These are phyloP conservation scores for Hippophae rhamnoides DNA, from an alignment of 306 rosid genomes.

Conservation along the genomic window DNA sequence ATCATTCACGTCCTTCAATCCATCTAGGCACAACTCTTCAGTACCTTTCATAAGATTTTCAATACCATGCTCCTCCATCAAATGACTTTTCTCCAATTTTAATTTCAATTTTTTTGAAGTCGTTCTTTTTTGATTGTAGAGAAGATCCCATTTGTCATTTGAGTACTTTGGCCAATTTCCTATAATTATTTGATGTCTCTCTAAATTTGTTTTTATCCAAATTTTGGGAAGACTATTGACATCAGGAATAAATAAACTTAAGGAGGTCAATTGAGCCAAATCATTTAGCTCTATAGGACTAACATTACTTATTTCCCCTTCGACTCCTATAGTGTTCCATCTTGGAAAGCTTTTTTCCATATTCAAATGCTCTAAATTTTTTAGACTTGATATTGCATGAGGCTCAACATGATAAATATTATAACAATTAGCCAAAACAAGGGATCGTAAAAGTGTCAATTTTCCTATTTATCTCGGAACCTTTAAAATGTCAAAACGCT, in stretches of 20 bases:
- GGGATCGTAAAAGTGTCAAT: background rate
- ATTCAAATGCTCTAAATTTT: background rate
- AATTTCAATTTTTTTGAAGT: background rate
- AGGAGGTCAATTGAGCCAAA: background rate
- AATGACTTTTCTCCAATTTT: background rate
- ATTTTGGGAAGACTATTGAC: background rate
- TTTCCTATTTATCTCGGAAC: background rate
- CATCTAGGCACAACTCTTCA: background rate
- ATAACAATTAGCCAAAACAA: rapidly evolving
- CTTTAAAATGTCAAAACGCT: rapidly evolving
- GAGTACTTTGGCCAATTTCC: background rate
- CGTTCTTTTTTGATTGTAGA: too few species aligned
- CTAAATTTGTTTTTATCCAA: background rate
- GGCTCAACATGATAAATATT: background rate
- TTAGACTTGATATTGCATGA: background rate
- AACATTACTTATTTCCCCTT: background rate
- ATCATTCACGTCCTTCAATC: background rate
- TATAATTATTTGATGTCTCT: background rate
- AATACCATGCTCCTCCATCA: background rate
- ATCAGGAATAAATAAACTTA: background rate
- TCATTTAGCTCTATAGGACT: background rate
- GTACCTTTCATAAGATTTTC: background rate
- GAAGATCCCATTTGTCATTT: background rate
- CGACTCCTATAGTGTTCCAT: background rate
- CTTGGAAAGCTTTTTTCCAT: rapidly evolving